Evolutionary conservation across 345 rosid species (phyloP), one percentile per base, ranked within the genome.

Genomic region (Brassica rapa): DNA sequence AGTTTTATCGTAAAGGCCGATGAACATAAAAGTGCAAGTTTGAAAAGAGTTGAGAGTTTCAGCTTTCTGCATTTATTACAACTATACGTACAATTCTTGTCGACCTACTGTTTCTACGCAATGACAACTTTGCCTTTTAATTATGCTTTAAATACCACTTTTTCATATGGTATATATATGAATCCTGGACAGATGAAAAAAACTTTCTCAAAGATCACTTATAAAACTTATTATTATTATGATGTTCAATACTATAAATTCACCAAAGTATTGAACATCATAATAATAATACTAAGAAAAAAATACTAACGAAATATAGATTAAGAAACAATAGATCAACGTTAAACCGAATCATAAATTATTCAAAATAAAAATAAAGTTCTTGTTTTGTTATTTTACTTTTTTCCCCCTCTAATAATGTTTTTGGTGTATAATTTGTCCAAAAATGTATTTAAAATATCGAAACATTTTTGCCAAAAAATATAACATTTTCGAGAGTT

Each of bases 1-100:
- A 72, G 64, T 49, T 80, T 51, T n/a, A 51, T 51, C 8, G 72
- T 78, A 75, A 71, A 70, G 80, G 70, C 78, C 81, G 55, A 82
- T 62, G 51, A 64, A 64, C 68, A 53, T 53, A 53, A 62, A 62
- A 69, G 78, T 59, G 41, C 1, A 46, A 49, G 65, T 73, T 73
- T 73, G 55, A 73, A 73, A 73, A 74, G 33, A 25, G 68, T 56
- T 43, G 72, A 75, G 81, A 82, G 51, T 73, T 84, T 77, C 87
- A 83, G 76, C 93, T 89, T 90, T 89, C 77, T 64, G 77, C 89
- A 89, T 90, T 90, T 83, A 89, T 85, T 82, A 77, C 83, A 66
- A 62, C 78, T 83, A 78, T 81, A 79, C 75, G 83, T 77, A 80
- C 83, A 80, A 46, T 39, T 78, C 82, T 60, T 72, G 77, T 78